Base-by-base conservation (phyloP, 129 eudicot genomes). In the Lactuca saligna region DNA sequence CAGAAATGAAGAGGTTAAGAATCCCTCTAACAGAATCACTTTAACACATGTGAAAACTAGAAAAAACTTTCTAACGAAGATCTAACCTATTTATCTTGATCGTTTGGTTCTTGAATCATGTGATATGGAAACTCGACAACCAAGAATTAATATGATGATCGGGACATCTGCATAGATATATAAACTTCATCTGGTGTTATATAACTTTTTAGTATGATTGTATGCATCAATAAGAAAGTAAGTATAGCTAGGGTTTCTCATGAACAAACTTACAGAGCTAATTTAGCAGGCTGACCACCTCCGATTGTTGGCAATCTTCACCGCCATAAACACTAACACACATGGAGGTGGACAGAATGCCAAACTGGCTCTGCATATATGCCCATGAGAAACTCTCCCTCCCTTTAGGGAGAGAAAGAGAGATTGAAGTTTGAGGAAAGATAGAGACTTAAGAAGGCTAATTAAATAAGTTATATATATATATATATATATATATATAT, bases 301-400 rank as follows among this genome's bases (percentile, higher is more conserved):
- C 81, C 65, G 8, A 12, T 15, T 9, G 51, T 9, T 38, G 9
- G 37, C 25, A 15, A 59, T 67, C 59, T 4, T 59, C 55, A 10
- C 14, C 17, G 6, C 16, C 10, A 11, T 74, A 17, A 58, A 67
- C 64, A 31, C 62, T 25, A 25, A 8, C 32, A 67, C 15, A 60
- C 41, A 7, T 8, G 75, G 84, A 80, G 84, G 84, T 80, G 84
- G 77, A 80, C 84, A 80, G 84, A 80, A 80, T 80, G 84, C 84
- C 84, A 80, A 80, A 80, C 57, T 42, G 38, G 39, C 65, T 75
- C 74, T 75, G 80, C 54, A 80, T 4, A 41, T 75, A 65, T 63
- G 64, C 63, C 42, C 77, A 72, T 63, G 84, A 80, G 75, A 69
- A 75, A 75, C 80, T 65, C 73, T 70, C 69, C 63, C 74, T 75